Base-by-base conservation (phyloP, 306 rosid genomes). In the Astragalus membranaceus region DNA sequence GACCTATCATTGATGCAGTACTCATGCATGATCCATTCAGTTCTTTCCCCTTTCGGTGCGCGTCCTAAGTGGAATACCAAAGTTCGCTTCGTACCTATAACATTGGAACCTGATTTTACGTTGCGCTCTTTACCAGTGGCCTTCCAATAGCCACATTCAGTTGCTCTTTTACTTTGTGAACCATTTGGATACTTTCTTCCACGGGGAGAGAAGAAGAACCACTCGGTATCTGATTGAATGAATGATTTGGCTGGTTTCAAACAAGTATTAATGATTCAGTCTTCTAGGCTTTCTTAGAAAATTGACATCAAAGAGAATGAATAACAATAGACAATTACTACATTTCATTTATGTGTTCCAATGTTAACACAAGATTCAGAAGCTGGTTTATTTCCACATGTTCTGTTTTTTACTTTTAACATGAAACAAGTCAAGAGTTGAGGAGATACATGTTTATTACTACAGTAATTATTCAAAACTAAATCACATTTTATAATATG, bases 21-120 rank as follows among this genome's bases (percentile, higher is more conserved):
- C 64, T 94, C 98, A 4, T 94, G 97, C 97, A 94, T 85, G 36
- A 94, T 90, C 98, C 98, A 94, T 76, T 90, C 97, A 4, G 98
- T 94, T 43, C 98, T 84, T 58, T 94, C 97, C 13, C 96, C 98
- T 81, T 83, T 94, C 0, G 98, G 98, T 6, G 98, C 97, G 53
- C 98, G 98, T 2, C 97, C 98, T 5, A 78, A 36, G 70, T 94
- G 98, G 85, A 90, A 94, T 29, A 94, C 98, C 56, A 94, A 81
- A 75, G 98, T 94, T 37, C 99, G 75, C 75, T 94, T 94, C 0
- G 99, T 85, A 46, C 99, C 99, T 37, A 94, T 79, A 14, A 85
- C 78, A 4, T 79, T 64, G n/a, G 86, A 58, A 65, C 88, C 90
- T 2, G 98, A 85, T 84, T 94, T 94, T 7, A 94, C 87, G 4